Percentiles rank a stretch among this genome's conserved stretches.
These are phyloP conservation scores for Russula abietina DNA, from an alignment of 768 basidiomycete genomes.

Conservation along the genomic window DNA sequence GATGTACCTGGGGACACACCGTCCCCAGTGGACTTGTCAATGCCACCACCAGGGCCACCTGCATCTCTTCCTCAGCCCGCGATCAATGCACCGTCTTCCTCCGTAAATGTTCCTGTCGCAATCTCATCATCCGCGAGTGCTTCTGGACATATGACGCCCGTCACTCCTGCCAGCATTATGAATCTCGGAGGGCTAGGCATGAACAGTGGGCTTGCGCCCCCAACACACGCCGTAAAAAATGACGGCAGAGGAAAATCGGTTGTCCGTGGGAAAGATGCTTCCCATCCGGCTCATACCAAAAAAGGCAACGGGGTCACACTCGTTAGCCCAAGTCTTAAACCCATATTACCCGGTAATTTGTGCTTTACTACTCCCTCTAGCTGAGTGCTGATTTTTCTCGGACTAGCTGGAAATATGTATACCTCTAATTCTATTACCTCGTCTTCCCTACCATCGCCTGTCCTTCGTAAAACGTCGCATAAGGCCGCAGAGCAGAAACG, in stretches of 20 bases:
- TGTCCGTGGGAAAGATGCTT: slow-evolving; percentile 18
- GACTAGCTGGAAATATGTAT: slow-evolving; percentile 33
- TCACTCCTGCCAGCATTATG: slow-evolving; percentile 91
- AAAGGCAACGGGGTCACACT: slow-evolving; percentile 31
- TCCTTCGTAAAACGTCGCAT: slow-evolving; percentile 73
- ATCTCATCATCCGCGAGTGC: slow-evolving; percentile 9
- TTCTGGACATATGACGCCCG: slow-evolving; percentile 45
- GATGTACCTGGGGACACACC: slow-evolving; percentile 51
- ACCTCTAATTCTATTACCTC: slow-evolving; percentile 28
- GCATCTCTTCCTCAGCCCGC: slow-evolving; percentile 12
- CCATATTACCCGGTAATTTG: slow-evolving; percentile 61
- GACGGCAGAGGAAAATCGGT: slow-evolving; percentile 21
- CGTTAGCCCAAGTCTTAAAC: slow-evolving; percentile 56
- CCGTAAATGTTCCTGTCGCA: slow-evolving; percentile 6
- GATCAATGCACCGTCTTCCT: slow-evolving; percentile 5
- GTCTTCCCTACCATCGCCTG: slow-evolving; percentile 29
- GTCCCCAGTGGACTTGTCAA: slow-evolving; percentile 80
- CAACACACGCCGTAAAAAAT: slow-evolving; percentile 24
- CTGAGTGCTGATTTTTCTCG: slow-evolving; percentile 10
- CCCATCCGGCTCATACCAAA: slow-evolving; percentile 24
- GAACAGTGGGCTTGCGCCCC: slow-evolving; percentile 40
- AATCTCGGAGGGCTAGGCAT: slow-evolving; percentile 66
- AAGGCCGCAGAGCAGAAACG: slow-evolving; percentile 98
- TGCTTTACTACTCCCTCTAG: slow-evolving; percentile 2
- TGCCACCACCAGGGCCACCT: slow-evolving; percentile 79